Evolutionary conservation across 345 rosid genomes (phyloP), one percentile per base, ranked within the genome.

Genomic region (Pistacia integerrima): DNA sequence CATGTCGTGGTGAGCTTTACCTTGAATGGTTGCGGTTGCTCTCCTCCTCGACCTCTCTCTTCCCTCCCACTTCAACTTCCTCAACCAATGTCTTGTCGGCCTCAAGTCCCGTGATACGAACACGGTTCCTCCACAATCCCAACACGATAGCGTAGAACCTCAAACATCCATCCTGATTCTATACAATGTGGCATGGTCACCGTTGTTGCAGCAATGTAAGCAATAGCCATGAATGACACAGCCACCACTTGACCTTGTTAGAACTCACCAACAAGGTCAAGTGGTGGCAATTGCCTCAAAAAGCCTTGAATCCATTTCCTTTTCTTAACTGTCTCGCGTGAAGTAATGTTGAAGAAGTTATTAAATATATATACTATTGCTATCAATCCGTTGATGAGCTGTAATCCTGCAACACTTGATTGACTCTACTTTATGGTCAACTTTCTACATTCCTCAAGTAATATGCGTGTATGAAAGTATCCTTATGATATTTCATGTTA

Each of bases 171-270:
- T 56, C 74, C 41, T n/a, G 18, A 25, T 57, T 20, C 61, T 57
- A 3, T 35, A 35, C 38, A 35, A n/a, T n/a, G n/a, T n/a, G n/a
- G n/a, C n/a, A 57, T 2, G 8, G 28, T 20, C 61, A 18, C 61
- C 18, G 44, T 30, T 17, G 46, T 30, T 0, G 80, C 86, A 0
- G 86, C 83, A 30, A 78, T 69, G 48, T 74, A 82, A 77, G 85
- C 86, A 5, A 70, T 73, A 48, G 81, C 82, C 86, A 81, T 87
- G 76, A 78, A 80, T 30, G 79, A 74, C 30, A 79, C 69, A 28
- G 86, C 84, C 41, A 84, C 83, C 85, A 80, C 85, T 78, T 69
- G 58, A 70, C 68, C 79, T 79, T 51, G 28, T 87, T 82, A 28
- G 83, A 22, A 10, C 77, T 33, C 56, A 61, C 54, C 57, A 84